Conservation (phyloP, 192 early-diverging fungal species). For the Backusella tuberculispora region DNA sequence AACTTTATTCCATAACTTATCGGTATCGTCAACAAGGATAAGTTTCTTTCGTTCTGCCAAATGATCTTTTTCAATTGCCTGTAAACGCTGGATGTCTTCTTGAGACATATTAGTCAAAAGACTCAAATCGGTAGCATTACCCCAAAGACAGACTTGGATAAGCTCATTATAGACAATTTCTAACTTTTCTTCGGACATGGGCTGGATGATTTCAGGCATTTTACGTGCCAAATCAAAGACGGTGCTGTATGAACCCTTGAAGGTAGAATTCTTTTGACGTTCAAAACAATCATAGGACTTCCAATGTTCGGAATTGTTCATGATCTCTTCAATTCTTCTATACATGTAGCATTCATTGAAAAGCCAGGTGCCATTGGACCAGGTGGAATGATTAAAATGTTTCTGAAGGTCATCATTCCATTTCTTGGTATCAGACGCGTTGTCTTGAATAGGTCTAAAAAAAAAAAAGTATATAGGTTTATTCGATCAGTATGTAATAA, state of each 20-base stretch:
- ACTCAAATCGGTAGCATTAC: conserved; percentile 87
- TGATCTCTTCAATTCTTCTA: conserved; percentile 66
- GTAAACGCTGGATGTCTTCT: conserved; percentile 72
- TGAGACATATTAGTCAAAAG: conserved; percentile 71
- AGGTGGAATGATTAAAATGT: conserved; percentile 62
- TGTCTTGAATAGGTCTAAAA: conserved; percentile 55
- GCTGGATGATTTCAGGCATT: conserved; percentile 37
- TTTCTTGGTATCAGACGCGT: conserved; percentile 55
- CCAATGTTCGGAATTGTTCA: conserved; percentile 63
- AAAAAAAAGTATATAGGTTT: background rate
- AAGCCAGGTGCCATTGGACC: conserved; percentile 82
- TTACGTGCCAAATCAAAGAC: conserved; percentile 65
- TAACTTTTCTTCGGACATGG: conserved; percentile 28
- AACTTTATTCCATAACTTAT: conserved; percentile 62
- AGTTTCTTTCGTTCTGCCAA: conserved; percentile 55
- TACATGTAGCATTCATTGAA: conserved; percentile 88
- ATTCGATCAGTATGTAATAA: background rate
- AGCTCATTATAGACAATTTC: conserved; percentile 69
- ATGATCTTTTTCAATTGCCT: conserved; percentile 45
- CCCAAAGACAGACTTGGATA: conserved; percentile 83
- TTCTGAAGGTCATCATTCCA: conserved; percentile 69
- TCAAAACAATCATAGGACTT: conserved; percentile 75
- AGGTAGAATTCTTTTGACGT: conserved; percentile 66
- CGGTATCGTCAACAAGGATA: conserved; percentile 77
- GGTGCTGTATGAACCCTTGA: conserved; percentile 66